Evolutionary conservation across 805 yeast genomes (phyloP), one percentile per base, ranked within the genome.

Genomic region (Zygotorulaspora chibaensis): DNA sequence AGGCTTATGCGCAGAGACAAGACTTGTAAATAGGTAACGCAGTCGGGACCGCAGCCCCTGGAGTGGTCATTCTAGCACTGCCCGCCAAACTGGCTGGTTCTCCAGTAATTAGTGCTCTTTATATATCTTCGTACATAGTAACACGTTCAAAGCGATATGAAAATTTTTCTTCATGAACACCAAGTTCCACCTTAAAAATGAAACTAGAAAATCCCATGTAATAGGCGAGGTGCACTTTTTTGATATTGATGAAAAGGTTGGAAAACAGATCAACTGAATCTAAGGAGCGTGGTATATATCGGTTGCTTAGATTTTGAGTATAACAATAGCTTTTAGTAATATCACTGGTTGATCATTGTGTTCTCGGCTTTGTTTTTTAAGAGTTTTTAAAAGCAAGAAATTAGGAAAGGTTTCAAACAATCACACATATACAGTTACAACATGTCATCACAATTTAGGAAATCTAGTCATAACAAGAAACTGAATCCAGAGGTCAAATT

Each of bases 401-500:
- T 17, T 8, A 33, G 5, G 33, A 12, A 13, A 8, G 16, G 16
- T 33, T 33, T 33, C 16, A 3, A 33, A 13, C n/a, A 33, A 33
- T 33, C 31, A 43, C 43, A 49, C 45, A 45, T 39, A 51, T 34
- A 51, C 38, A 51, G 18, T 26, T 15, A 42, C 42, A 35, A 33
- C 13, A 54, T 54, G 58, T 53, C 56, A 38, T 52, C 58, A 46
- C 58, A 54, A 42, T 51, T 47, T 43, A 58, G 59, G 54, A 59
- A 55, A 49, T 50, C 59, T 13, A 50, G 47, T 44, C 54, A 48
- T 49, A 31, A 45, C 36, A 56, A 54, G 40, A 66, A 63, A 50
- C 46, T 60, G 40, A 61, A 55, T 44, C 59, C 67, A 35, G 71
- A 65, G 40, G 49, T 60, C 38, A 64, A 64, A 47, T 57, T 57